Evolutionary conservation across 352 stramenopile genomes (phyloP), one percentile per base, ranked within the genome.

Genomic region (Globisporangium middletonii): DNA sequence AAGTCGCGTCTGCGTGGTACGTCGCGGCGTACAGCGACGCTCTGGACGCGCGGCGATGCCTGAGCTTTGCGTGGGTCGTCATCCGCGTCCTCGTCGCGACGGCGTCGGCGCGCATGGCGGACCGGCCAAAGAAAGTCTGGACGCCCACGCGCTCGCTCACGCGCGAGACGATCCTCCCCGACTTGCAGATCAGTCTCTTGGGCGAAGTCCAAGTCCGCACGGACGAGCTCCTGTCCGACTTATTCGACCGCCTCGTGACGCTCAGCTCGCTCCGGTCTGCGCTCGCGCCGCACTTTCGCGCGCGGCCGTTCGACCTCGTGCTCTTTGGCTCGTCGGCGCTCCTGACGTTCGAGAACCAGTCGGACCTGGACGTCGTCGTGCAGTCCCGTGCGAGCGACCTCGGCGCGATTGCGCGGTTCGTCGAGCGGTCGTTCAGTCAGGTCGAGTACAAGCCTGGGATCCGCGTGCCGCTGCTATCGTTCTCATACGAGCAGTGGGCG

Each of bases 41-140:
- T 2, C 65, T 80, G 13, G 62, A 56, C 23, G 62, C 46, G 38
- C 69, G 47, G 13, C 68, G 38, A 11, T 73, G 57, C 28, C 53
- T 93, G 33, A 91, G 83, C 28, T 94, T 94, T 50, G 67, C 76
- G 23, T 94, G 82, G 79, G 75, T 91, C 38, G 64, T 89, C 28
- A 77, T 85, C 19, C 69, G 85, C 53, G 62, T 75, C 11, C 59
- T 91, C 0, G 64, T 75, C 28, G 64, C 58, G 13, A 85, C 85
- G 51, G 83, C 79, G 64, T 51, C 43, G 0, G 64, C 44, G 15
- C 57, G 65, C 16, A 38, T 45, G n/a, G 27, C 48, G 4, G 62
- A 53, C 12, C 30, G 59, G 16, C 35, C 55, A 15, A 68, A 64
- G 50, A 71, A 67, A 30, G 0, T 59, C 15, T 76, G 68, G 68